Conservation (phyloP, 257 asterid species). For the Cordia subcordata region DNA sequence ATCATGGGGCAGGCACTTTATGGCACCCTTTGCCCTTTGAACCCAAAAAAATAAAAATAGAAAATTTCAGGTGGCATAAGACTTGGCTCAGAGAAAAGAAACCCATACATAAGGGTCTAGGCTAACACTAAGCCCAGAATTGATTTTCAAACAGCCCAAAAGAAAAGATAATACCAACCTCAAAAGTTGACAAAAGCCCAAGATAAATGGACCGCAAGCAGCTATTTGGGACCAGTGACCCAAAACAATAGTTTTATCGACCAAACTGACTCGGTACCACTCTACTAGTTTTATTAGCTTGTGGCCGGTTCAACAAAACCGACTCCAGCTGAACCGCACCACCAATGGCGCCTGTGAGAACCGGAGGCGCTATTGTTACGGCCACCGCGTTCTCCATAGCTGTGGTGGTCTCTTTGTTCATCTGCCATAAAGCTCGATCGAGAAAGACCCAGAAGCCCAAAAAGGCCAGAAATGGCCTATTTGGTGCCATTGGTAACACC, state of each 20-base stretch:
- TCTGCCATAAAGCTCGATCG: slow-evolving; percentile 28
- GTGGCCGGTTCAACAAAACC: not conserved
- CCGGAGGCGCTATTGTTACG: slow-evolving; percentile 53
- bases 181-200: too few relatives aligned
- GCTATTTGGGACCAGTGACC: not conserved
- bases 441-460: slow-evolving; percentile 21
- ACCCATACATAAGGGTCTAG: too few relatives aligned
- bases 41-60: too few relatives aligned
- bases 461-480: slow-evolving; percentile 54
- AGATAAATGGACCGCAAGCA: too few relatives aligned
- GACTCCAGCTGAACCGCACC: not conserved
- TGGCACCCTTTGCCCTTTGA: too few relatives aligned
- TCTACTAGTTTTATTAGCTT: not conserved
- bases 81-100: too few relatives aligned
- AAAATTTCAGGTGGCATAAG: too few relatives aligned
- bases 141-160: too few relatives aligned
- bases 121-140: too few relatives aligned
- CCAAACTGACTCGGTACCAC: not conserved
- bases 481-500: slow-evolving; percentile 90
- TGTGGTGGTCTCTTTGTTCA: slow-evolving; percentile 43
- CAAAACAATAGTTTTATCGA: not conserved
- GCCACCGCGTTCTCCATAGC: slow-evolving; percentile 49
- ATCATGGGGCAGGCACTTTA: too few relatives aligned
- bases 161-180: too few relatives aligned
- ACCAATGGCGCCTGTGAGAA: slow-evolving; percentile 42